Conservation (phyloP, 176 grass and related monocot species). For the Oryza brachyantha region DNA sequence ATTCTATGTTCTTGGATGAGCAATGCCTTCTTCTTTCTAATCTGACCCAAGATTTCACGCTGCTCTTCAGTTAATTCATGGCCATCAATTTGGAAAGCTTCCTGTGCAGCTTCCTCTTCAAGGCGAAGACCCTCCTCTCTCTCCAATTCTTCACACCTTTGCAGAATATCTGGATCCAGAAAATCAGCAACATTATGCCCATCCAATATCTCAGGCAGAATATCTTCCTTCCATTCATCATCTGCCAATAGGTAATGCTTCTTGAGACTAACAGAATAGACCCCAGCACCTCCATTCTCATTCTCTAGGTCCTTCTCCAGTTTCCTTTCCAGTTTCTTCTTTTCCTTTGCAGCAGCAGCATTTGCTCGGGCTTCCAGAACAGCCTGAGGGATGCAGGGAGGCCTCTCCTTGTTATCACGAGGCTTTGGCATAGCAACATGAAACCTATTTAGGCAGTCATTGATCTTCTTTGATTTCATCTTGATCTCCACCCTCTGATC, state of each 20-base stretch:
- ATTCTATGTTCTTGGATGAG: slow-evolving; percentile 81
- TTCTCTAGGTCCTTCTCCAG: slow-evolving; percentile 65
- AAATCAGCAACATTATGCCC: slow-evolving; percentile 81
- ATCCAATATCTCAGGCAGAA: slow-evolving; percentile 63
- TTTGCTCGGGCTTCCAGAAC: slow-evolving; percentile 41
- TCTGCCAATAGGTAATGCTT: slow-evolving; percentile 70
- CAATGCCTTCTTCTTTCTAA: slow-evolving; percentile 62
- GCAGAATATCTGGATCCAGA: slow-evolving; percentile 70
- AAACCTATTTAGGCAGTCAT: slow-evolving; percentile 62
- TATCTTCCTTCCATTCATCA: slow-evolving; percentile 77
- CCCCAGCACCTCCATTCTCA: slow-evolving; percentile 84
- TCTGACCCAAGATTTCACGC: slow-evolving; percentile 46
- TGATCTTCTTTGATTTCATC: slow-evolving; percentile 68
- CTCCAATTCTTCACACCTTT: slow-evolving; percentile 69
- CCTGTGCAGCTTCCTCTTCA: slow-evolving; percentile 47
- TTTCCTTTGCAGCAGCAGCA: slow-evolving; percentile 55
- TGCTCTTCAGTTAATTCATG: slow-evolving; percentile 55
- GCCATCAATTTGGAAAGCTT: slow-evolving; percentile 64
- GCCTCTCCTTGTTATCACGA: slow-evolving; percentile 71
- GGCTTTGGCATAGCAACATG: slow-evolving; percentile 83
- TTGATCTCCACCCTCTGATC: slow-evolving; percentile 59
- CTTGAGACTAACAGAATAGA: slow-evolving; percentile 76
- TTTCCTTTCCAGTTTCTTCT: slow-evolving; percentile 61
- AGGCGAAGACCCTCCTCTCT: slow-evolving; percentile 72
- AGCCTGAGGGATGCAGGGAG: slow-evolving; percentile 40